Conservation (phyloP, 179 eudicot species). For the Amaranthus tricolor region DNA sequence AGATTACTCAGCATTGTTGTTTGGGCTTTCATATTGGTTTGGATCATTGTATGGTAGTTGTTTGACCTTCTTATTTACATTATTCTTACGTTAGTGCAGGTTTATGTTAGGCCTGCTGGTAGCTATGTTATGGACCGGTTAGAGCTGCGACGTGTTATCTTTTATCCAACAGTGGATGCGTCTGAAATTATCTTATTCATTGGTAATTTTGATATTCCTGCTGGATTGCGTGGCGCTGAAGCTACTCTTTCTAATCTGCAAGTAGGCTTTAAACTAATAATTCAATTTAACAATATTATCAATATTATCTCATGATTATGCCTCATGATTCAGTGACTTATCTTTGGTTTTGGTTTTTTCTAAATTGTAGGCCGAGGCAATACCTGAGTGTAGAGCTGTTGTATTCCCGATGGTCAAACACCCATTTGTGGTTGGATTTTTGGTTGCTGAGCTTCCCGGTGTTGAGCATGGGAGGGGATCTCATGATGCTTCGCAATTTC, state of each 20-base stretch:
- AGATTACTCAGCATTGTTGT: neutral
- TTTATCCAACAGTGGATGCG: conserved; percentile 54
- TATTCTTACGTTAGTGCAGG: conserved; percentile 40
- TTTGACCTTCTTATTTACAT: conserved; percentile 4
- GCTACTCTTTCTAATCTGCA: conserved; percentile 71
- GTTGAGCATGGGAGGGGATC: conserved; percentile 40
- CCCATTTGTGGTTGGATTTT: conserved; percentile 97
- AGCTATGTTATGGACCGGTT: conserved; percentile 93
- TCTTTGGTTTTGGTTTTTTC: conserved; percentile 16
- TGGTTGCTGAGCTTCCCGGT: conserved; percentile 90
- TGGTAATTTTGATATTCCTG: conserved; percentile 69
- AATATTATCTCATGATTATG: neutral
- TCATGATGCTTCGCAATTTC: conserved; percentile 35
- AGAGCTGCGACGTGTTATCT: conserved; percentile 76
- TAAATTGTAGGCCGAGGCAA: conserved; percentile 63
- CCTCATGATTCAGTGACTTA: conserved; percentile 19
- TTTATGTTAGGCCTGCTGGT: conserved; percentile 98
- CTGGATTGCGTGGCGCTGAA: conserved; percentile 90
- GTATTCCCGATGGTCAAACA: conserved; percentile 94
- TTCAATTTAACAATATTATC: neutral
- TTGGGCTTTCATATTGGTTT: neutral
- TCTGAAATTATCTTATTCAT: conserved; percentile 68
- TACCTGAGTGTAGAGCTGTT: conserved; percentile 76
- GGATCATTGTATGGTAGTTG: neutral
- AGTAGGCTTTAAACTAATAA: conserved; percentile 33